These are phyloP conservation scores for Pinus albicaulis DNA, from an alignment of 75 land plant genomes.

Conservation along the genomic window DNA sequence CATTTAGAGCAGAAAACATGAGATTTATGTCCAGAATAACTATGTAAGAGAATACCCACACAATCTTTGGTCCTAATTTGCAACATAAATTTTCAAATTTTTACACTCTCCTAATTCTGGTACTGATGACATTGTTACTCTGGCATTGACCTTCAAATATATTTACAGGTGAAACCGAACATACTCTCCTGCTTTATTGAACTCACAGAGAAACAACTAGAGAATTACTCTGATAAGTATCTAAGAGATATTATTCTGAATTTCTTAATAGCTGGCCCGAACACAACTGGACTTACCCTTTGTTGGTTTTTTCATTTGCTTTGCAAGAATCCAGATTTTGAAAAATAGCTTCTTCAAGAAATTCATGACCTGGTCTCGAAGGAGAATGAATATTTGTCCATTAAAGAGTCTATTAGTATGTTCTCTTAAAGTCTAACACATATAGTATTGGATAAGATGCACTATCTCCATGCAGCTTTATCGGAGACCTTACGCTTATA, in stretches of 20 bases:
- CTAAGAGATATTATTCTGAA: constrained; percentile 68
- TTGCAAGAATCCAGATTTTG: constrained; percentile 56
- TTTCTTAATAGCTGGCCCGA: constrained; percentile 76
- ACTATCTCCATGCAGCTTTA: constrained; percentile 78
- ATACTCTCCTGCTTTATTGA: constrained; percentile 65
- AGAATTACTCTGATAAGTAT: constrained; percentile 22
- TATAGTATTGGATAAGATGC: constrained; percentile 31
- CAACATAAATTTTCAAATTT: background rate
- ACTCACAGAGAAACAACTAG: constrained; percentile 36
- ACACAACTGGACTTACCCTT: constrained; percentile 75
- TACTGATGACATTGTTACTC: background rate
- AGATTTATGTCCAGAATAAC: constrained; percentile 9
- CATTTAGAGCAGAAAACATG: constrained; percentile 24
- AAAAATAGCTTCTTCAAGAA: constrained; percentile 31
- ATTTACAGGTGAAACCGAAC: constrained; percentile 38
- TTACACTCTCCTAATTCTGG: background rate
- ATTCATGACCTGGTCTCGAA: constrained; percentile 10
- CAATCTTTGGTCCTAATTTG: background rate
- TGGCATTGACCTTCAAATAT: background rate
- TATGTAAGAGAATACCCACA: constrained; percentile 11
- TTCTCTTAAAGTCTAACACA: constrained; percentile 1
- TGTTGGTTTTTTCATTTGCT: constrained; percentile 81
- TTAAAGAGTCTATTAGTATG: background rate
- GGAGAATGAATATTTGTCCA: background rate
- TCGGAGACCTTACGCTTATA: constrained; percentile 81